phyloP scores from a whole-genome alignment of 2,329 filamentous ascomycete genomes.

The Graphilbum sp. region DNA sequence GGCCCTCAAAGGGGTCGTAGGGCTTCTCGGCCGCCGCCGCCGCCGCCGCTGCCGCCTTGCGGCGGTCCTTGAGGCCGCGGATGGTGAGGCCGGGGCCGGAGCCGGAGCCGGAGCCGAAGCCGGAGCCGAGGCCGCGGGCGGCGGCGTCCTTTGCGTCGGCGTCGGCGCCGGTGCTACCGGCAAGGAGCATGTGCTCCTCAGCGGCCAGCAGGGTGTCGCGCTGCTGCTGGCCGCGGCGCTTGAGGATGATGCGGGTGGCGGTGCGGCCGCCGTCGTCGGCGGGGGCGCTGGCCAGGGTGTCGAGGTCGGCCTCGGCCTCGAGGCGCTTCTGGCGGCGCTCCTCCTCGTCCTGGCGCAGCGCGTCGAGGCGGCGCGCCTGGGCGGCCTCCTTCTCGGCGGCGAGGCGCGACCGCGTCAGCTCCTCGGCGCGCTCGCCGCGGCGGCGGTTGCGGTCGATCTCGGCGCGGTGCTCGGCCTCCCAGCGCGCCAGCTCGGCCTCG shows the following conservation, averaged over 20 bases:
- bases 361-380: conserved; percentile 43
- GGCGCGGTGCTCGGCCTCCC: conserved; percentile 56
- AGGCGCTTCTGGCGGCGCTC: conserved; percentile 48
- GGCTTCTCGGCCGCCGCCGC: conserved; percentile 49
- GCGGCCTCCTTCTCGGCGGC: conserved; percentile 51
- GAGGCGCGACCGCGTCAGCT: conserved; percentile 36
- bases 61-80: conserved; percentile 59
- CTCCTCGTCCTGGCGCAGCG: conserved; percentile 51
- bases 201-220: conserved; percentile 15
- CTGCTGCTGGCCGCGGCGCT: conserved; percentile 48
- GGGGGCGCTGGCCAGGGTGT: conserved; percentile 48
- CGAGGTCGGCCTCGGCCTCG: conserved; percentile 51
- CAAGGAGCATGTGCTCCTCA: conserved; percentile 23
- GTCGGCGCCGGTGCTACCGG: conserved; percentile 6
- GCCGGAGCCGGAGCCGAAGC: no score
- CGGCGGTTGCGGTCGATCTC: conserved; percentile 47
- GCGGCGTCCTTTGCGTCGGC: no score
- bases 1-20: conserved; percentile 78
- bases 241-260: conserved; percentile 48
- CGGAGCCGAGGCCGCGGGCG: no score
- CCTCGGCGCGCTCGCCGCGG: conserved; percentile 34
- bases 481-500: conserved; percentile 40
- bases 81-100: conserved; percentile 37
- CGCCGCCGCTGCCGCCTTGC: conserved; percentile 21
- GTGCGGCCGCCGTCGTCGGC: conserved; percentile 19